These are phyloP conservation scores for Chrysosporium queenslandicum DNA, from an alignment of 2,329 filamentous ascomycete species.

Conservation along the genomic window DNA sequence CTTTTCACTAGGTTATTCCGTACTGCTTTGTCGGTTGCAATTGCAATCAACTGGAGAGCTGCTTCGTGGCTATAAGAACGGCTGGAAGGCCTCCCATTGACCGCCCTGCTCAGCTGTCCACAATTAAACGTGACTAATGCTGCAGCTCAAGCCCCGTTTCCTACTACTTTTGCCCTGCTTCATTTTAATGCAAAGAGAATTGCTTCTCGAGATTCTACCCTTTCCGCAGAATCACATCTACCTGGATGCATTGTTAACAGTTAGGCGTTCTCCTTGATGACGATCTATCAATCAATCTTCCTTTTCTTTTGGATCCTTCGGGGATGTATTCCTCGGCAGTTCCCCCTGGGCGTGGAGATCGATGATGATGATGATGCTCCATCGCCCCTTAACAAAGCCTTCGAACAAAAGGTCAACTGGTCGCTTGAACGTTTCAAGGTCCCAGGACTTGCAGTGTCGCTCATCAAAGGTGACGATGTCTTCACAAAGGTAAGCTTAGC, in stretches of 20 bases:
- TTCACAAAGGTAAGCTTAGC: slow-evolving; percentile 9
- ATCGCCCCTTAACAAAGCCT: not conserved
- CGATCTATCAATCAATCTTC: slow-evolving; percentile 10
- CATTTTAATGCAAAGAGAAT: too few species aligned
- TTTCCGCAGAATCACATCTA: not conserved
- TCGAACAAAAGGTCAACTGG: slow-evolving; percentile 12
- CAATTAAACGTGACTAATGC: too few species aligned
- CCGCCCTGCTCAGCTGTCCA: too few species aligned
- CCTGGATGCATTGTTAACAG: not conserved
- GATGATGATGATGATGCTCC: not conserved
- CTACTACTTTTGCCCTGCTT: too few species aligned
- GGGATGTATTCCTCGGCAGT: slow-evolving; percentile 8
- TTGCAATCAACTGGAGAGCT: too few species aligned
- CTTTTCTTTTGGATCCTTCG: slow-evolving; percentile 7
- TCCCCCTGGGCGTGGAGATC: not conserved
- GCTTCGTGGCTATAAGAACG: too few species aligned
- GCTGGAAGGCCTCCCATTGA: too few species aligned
- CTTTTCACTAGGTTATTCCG: too few species aligned
- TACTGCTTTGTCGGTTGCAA: too few species aligned
- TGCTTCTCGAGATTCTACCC: not conserved
- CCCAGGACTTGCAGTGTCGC: slow-evolving; percentile 8
- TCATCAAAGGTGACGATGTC: slow-evolving; percentile 8
- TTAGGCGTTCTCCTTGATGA: not conserved
- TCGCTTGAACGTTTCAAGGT: slow-evolving; percentile 10
- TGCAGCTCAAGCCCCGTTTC: too few species aligned